These are phyloP conservation scores for Colletotrichum paranaense DNA, from an alignment of 2,329 filamentous ascomycete genomes.

Conservation along the genomic window DNA sequence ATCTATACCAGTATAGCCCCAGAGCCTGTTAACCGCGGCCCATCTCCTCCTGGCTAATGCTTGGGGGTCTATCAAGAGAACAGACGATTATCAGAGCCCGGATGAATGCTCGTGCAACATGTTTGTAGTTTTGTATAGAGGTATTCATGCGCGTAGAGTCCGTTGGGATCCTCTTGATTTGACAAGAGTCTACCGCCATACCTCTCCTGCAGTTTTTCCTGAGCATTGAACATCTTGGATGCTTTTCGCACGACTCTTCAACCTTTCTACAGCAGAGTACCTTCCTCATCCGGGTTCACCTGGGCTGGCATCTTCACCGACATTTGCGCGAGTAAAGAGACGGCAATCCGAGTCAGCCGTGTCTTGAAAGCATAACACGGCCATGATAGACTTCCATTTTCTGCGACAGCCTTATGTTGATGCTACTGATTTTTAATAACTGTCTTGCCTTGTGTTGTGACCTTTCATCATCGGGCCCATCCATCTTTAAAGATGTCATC, in stretches of 20 bases:
- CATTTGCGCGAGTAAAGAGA: constrained; percentile 20
- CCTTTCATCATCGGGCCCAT: not conserved
- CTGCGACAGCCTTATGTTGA: not conserved
- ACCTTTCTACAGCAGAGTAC: not conserved
- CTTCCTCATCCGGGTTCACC: not conserved
- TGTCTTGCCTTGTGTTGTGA: not conserved
- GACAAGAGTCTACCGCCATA: not conserved
- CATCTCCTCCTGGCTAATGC: not conserved
- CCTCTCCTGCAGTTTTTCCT: not conserved
- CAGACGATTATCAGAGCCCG: not conserved
- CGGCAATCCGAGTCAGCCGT: constrained; percentile 22
- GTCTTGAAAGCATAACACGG: constrained; percentile 3
- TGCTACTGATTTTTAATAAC: not conserved
- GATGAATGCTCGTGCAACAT: not conserved
- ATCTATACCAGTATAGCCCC: not conserved
- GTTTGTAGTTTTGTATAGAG: constrained; percentile 1
- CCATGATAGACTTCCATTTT: not conserved
- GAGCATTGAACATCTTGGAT: not conserved
- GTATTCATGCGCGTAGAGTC: not conserved
- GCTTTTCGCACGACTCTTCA: not conserved
- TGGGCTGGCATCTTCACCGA: constrained; percentile 15
- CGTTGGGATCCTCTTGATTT: not conserved
- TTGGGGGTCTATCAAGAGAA: constrained; percentile 2
- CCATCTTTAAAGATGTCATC: not conserved
- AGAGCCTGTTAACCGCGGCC: not conserved